Percentiles rank a stretch among this genome's conserved stretches.
These are phyloP conservation scores for Metschnikowia gruessii DNA, from an alignment of 805 yeast genomes.

Conservation along the genomic window DNA sequence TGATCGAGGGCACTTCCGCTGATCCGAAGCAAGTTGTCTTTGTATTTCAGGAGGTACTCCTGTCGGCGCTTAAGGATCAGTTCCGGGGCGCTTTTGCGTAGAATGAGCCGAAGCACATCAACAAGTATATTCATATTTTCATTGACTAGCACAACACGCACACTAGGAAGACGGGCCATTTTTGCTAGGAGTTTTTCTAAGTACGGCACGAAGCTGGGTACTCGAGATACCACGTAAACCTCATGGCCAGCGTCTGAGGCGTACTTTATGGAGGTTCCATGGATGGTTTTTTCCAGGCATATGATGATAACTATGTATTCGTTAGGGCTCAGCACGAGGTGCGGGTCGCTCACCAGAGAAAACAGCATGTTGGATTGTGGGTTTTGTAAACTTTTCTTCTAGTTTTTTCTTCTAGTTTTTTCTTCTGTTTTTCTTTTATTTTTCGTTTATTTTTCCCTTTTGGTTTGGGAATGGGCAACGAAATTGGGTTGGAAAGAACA, in stretches of 20 bases:
- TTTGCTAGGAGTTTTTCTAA: conserved; percentile 6
- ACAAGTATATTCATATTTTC: conserved; percentile 9
- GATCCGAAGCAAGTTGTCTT: conserved; percentile 6
- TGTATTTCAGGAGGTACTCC: conserved; percentile 4
- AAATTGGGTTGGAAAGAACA: too few species aligned
- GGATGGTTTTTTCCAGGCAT: conserved; percentile 13
- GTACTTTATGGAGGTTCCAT: conserved; percentile 8
- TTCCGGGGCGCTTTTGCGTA: conserved; percentile 1
- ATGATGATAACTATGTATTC: conserved; percentile 9
- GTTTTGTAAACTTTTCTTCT: too few species aligned
- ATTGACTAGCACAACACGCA: conserved; percentile 13
- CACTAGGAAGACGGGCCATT: conserved; percentile 4
- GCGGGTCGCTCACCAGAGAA: not conserved
- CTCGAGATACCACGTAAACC: conserved; percentile 12
- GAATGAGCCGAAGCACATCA: conserved; percentile 8
- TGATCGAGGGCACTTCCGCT: conserved; percentile 5
- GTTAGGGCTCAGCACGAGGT: conserved; percentile 1
- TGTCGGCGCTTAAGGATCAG: not conserved
- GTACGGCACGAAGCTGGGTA: conserved; percentile 9
- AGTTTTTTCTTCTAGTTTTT: too few species aligned
- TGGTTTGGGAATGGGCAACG: too few species aligned
- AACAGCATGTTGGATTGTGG: not conserved
- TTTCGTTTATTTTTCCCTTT: too few species aligned
- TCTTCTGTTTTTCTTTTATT: too few species aligned
- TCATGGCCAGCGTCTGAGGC: conserved; percentile 11